These are phyloP conservation scores for Hypsizygus marmoreus DNA, from an alignment of 768 basidiomycete species.

Conservation along the genomic window DNA sequence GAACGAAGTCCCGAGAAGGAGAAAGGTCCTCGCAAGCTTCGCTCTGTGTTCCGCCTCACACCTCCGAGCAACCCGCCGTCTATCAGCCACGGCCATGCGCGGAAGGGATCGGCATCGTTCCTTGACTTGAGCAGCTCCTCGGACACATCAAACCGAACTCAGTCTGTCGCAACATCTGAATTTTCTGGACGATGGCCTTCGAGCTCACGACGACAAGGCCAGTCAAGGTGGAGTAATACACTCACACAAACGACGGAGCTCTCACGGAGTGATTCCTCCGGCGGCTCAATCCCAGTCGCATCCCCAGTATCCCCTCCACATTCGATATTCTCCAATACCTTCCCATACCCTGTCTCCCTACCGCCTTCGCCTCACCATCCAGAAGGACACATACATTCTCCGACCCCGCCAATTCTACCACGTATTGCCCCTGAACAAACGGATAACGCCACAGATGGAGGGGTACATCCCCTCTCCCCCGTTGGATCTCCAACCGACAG, in stretches of 20 bases:
- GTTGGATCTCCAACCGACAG: constrained; percentile 58
- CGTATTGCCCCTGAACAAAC: constrained; percentile 50
- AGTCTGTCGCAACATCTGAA: constrained; percentile 20
- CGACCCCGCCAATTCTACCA: constrained; percentile 32
- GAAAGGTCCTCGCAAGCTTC: constrained; percentile 14
- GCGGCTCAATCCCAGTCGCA: constrained; percentile 10
- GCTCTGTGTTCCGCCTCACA: constrained; percentile 27
- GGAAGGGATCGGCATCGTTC: constrained; percentile 31
- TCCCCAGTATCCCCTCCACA: constrained; percentile 19
- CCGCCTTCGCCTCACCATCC: constrained; percentile 42
- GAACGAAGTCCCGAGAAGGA: constrained; percentile 17
- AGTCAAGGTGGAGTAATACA: constrained; percentile 44
- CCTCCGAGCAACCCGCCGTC: constrained; percentile 22
- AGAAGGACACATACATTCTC: constrained; percentile 17
- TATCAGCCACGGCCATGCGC: constrained; percentile 1
- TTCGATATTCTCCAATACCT: constrained; percentile 29
- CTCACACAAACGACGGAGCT: constrained; percentile 7
- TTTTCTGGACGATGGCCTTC: neutral
- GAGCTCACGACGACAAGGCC: constrained; percentile 4
- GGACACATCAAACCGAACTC: constrained; percentile 24
- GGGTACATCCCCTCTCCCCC: constrained; percentile 32
- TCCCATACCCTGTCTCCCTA: constrained; percentile 49
- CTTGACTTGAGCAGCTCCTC: constrained; percentile 39
- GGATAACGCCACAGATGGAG: constrained; percentile 29
- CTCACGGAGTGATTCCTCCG: constrained; percentile 13